Percentiles rank a stretch among this genome's conserved stretches.
These are phyloP conservation scores for Pseudopithomyces maydicus DNA, from an alignment of 2,329 filamentous ascomycete species.

Conservation along the genomic window DNA sequence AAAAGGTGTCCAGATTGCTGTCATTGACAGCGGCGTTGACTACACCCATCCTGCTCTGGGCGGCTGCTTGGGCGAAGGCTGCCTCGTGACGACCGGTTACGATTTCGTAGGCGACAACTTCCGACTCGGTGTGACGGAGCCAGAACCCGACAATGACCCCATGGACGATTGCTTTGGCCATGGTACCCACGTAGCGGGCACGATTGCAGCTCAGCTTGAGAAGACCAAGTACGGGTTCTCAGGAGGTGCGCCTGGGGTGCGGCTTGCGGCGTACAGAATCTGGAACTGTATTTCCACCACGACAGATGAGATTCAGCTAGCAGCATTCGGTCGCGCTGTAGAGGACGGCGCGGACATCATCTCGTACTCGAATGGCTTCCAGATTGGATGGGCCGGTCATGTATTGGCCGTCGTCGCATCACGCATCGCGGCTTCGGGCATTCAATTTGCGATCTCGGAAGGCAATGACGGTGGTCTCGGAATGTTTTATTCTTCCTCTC, in stretches of 20 bases:
- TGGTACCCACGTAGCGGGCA: constrained; percentile 61
- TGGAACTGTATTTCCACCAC: constrained; percentile 15
- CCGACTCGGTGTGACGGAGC: constrained; percentile 38
- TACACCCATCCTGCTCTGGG: constrained; percentile 68
- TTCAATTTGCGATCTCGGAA: constrained; percentile 57
- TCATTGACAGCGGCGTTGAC: constrained; percentile 55
- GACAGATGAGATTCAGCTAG: constrained; percentile 19
- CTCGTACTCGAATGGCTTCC: constrained; percentile 20
- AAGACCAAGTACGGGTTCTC: constrained; percentile 13
- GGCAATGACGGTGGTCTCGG: constrained; percentile 58
- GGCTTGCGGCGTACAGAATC: constrained; percentile 56
- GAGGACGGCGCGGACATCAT: constrained; percentile 54
- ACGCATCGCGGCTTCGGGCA: constrained; percentile 52
- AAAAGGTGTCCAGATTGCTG: constrained; percentile 53
- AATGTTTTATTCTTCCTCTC: constrained; percentile 53
- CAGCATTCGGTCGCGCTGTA: constrained; percentile 53
- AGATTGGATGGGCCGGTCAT: constrained; percentile 39
- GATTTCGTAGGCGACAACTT: constrained; percentile 62
- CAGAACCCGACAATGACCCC: constrained; percentile 57
- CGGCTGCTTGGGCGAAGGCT: constrained; percentile 65
- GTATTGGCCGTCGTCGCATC: constrained; percentile 49
- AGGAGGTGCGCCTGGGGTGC: constrained; percentile 46
- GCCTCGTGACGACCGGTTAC: constrained; percentile 61
- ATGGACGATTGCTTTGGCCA: constrained; percentile 60
- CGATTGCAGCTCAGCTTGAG: constrained; percentile 63